A percentile compares a stretch with the other conserved stretches of the same genome.
These are phyloP conservation scores for Backusella circina DNA, from an alignment of 192 early-diverging fungal genomes.

Conservation along the genomic window DNA sequence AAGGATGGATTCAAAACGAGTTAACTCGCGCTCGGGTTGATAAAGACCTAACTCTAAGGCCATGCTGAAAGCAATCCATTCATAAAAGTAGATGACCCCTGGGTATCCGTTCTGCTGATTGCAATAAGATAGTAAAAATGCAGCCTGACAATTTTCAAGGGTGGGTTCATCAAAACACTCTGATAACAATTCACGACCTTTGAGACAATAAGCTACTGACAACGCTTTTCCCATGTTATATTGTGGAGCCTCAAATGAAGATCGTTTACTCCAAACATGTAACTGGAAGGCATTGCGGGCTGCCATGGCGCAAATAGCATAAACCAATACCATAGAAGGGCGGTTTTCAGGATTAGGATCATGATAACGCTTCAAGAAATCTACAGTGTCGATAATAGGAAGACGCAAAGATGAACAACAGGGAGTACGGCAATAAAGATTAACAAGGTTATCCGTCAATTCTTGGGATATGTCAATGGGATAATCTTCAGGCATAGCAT, in stretches of 20 bases:
- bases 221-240: conserved; percentile 38
- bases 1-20: conserved; percentile 22
- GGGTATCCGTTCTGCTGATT: conserved; percentile 33
- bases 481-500: conserved; percentile 28
- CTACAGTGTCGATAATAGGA: conserved; percentile 22
- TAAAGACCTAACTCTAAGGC: conserved; percentile 34
- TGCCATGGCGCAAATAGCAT: conserved; percentile 35
- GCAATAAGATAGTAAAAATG: conserved; percentile 34
- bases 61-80: conserved; percentile 38
- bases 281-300: conserved; percentile 37
- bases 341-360: conserved; percentile 14
- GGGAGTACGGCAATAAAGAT: conserved; percentile 30
- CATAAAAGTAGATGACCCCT: conserved; percentile 32
- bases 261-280: conserved; percentile 32
- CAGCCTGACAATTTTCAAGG: conserved; percentile 31
- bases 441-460: conserved; percentile 28
- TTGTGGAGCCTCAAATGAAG: conserved; percentile 21
- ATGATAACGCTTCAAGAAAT: conserved; percentile 19
- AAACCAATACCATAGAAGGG: conserved; percentile 23
- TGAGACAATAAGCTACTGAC: conserved; percentile 26
- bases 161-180: conserved; percentile 37
- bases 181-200: conserved; percentile 29
- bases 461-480: conserved; percentile 36
- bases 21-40: conserved; percentile 8
- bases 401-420: conserved; percentile 31